These are phyloP conservation scores for Lactarius hengduanensis DNA, from an alignment of 768 basidiomycete species.

Conservation along the genomic window DNA sequence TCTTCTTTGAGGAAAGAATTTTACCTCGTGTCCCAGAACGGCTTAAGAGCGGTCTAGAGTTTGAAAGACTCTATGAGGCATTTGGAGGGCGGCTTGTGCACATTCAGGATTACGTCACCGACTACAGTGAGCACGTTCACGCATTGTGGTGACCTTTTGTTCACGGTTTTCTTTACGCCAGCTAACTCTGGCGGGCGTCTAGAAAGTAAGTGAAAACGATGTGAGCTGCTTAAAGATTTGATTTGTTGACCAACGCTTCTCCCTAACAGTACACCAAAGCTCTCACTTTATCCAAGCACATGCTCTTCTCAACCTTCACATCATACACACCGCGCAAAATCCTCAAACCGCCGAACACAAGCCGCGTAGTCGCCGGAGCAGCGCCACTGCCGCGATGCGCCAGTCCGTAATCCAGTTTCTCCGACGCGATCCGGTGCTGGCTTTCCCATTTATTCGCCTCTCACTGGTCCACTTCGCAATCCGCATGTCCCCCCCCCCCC, in stretches of 20 bases:
- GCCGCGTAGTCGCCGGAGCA: conserved; percentile 31
- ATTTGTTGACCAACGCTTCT: neutral
- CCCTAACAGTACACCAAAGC: conserved; percentile 61
- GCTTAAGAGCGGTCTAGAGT: conserved; percentile 53
- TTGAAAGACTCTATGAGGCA: conserved; percentile 71
- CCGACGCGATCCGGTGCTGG: conserved; percentile 33
- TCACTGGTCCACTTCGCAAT: conserved; percentile 32
- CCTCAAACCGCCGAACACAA: conserved; percentile 34
- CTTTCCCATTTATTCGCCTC: conserved; percentile 41
- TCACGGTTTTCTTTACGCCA: conserved; percentile 33
- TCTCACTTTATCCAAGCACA: conserved; percentile 87
- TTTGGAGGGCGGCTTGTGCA: conserved; percentile 86
- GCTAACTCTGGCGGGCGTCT: conserved; percentile 74
- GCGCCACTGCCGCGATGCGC: conserved; percentile 30
- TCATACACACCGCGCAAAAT: conserved; percentile 78
- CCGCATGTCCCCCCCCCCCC: conserved; percentile 29
- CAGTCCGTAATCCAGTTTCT: conserved; percentile 29
- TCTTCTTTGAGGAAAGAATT: conserved; percentile 63
- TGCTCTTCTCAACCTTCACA: conserved; percentile 78
- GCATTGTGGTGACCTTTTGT: neutral
- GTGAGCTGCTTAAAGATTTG: neutral
- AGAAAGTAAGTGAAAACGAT: conserved; percentile 50
- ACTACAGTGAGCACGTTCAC: conserved; percentile 52
- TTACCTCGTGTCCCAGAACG: conserved; percentile 69
- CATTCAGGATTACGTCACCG: conserved; percentile 76